phyloP scores from a whole-genome alignment of 768 basidiomycete species.

The Nidula microcarpa region DNA sequence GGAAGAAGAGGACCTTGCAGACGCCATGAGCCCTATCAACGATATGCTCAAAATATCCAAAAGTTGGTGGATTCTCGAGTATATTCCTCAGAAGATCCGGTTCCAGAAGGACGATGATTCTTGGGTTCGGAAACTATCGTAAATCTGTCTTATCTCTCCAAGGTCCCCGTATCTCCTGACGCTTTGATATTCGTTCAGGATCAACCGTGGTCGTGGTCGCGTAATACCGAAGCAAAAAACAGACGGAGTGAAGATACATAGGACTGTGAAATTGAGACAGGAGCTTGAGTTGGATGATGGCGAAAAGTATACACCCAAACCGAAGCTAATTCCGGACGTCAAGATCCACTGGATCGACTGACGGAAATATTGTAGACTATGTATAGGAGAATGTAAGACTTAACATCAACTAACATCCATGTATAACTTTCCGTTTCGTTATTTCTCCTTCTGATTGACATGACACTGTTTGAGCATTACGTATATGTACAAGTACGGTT shows the following conservation, averaged over 20 bases:
- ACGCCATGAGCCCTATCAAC: slow-evolving; percentile 46
- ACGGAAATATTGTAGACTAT: slow-evolving; percentile 1
- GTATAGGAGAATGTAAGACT: too few relatives aligned
- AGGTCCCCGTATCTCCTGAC: background rate
- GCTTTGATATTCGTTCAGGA: slow-evolving; percentile 13
- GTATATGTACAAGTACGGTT: too few relatives aligned
- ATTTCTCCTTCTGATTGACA: too few relatives aligned
- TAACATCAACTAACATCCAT: too few relatives aligned
- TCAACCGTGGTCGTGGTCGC: slow-evolving; percentile 40
- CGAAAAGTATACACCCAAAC: slow-evolving; percentile 34
- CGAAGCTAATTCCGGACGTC: slow-evolving; percentile 25
- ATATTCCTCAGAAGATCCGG: slow-evolving; percentile 35
- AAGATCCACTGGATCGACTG: slow-evolving; percentile 39
- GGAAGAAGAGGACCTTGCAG: slow-evolving; percentile 60
- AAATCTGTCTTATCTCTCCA: slow-evolving; percentile 9
- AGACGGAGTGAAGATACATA: slow-evolving; percentile 37
- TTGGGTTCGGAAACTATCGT: slow-evolving; percentile 35
- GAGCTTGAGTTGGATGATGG: slow-evolving; percentile 20
- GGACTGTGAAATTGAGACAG: slow-evolving; percentile 44
- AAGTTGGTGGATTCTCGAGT: slow-evolving; percentile 69
- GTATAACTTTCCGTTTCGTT: too few relatives aligned
- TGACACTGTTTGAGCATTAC: too few relatives aligned
- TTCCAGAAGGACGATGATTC: slow-evolving; percentile 37
- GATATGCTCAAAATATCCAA: slow-evolving; percentile 51
- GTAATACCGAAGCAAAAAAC: slow-evolving; percentile 33